Evolutionary conservation across 2,329 filamentous ascomycete species (phyloP).

Genomic region (Coniochaeta sp.): DNA sequence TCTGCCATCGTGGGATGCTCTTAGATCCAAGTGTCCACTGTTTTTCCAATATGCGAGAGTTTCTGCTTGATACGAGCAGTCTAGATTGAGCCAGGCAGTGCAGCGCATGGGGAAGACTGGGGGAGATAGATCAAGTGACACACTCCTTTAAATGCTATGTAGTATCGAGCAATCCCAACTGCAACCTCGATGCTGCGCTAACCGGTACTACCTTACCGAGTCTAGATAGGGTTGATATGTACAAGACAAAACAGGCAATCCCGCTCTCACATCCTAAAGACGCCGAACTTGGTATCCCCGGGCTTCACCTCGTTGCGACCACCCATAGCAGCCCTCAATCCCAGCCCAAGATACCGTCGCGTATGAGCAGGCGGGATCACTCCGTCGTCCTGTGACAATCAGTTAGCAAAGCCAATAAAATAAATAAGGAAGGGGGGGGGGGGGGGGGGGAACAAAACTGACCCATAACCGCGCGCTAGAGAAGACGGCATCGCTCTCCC

Average conservation of each 20-base stretch:
- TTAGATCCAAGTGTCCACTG: neutral
- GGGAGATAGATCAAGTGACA: neutral
- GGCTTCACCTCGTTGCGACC: slow-evolving; percentile 56
- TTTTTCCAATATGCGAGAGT: neutral
- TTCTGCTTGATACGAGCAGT: neutral
- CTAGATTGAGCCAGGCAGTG: neutral
- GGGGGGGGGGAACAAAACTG: slow-evolving; percentile 20
- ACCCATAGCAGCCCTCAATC: slow-evolving; percentile 64
- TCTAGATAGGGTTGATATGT: neutral
- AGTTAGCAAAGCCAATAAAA: slow-evolving; percentile 2
- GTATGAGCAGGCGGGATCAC: slow-evolving; percentile 75
- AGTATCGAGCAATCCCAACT: neutral
- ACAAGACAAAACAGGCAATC: neutral
- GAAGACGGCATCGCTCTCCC: slow-evolving; percentile 82
- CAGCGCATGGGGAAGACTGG: too few relatives aligned
- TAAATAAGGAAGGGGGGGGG: too few relatives aligned
- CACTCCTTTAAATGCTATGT: neutral
- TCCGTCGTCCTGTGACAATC: slow-evolving; percentile 57
- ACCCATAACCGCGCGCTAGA: slow-evolving; percentile 87
- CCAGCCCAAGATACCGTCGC: slow-evolving; percentile 62
- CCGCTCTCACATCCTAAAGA: slow-evolving; percentile 66
- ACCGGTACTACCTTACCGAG: too few relatives aligned
- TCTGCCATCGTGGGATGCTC: too few relatives aligned
- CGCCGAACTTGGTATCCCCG: slow-evolving; percentile 64
- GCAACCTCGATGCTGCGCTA: neutral